A percentile compares a stretch with the other conserved stretches of the same genome.
Evolutionary conservation across 768 basidiomycete species (phyloP).

Genomic region (Hydnomerulius pinastri): DNA sequence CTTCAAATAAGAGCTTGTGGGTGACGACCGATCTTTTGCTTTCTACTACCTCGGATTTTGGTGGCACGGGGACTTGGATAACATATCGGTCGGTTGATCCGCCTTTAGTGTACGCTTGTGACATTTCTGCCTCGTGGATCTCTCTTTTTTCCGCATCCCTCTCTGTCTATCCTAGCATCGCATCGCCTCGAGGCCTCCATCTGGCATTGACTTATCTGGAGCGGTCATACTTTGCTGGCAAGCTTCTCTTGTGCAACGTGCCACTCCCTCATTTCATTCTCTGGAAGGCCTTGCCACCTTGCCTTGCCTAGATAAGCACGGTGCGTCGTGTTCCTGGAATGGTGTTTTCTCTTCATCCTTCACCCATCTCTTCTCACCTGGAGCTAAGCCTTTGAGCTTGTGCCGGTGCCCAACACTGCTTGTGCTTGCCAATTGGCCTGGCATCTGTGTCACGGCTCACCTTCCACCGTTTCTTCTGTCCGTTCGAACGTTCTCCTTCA

Average conservation of each 20-base stretch:
- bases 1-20: neutral
- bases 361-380: neutral
- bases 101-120: neutral
- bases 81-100: constrained; percentile 7
- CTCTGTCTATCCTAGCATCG: too few relatives aligned
- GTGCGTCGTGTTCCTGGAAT: constrained; percentile 2
- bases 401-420: constrained; percentile 3
- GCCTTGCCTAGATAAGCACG: constrained; percentile 5
- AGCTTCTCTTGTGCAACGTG: neutral
- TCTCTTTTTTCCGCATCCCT: neutral
- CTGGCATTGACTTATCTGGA: neutral
- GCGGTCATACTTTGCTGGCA: neutral
- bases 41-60: neutral
- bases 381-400: neutral
- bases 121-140: constrained; percentile 10
- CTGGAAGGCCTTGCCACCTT: neutral
- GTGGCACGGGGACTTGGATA: neutral
- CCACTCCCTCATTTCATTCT: neutral
- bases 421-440: neutral
- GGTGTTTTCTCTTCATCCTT: neutral
- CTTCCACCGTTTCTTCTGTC: neutral
- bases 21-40: neutral
- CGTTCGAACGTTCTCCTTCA: neutral
- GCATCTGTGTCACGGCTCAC: neutral
- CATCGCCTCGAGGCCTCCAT: neutral